These are phyloP conservation scores for Trypanosoma scelopori DNA, from an alignment of 208 protist species.

Conservation along the genomic window DNA sequence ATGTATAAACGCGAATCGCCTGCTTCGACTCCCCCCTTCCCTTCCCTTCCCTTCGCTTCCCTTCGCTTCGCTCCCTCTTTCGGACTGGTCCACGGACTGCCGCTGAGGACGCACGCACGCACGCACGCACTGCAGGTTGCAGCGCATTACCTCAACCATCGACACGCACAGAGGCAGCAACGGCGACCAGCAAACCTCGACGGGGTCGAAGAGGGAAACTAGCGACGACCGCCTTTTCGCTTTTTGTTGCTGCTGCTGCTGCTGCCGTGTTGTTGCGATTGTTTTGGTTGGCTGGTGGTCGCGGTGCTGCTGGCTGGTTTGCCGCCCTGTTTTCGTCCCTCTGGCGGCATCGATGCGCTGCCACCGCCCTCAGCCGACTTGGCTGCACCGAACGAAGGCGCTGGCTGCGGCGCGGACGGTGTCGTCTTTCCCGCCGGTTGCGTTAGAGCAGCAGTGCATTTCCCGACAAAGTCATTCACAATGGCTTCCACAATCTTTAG, in stretches of 20 bases:
- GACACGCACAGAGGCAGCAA: slow-evolving; percentile 9
- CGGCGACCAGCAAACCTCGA: background rate
- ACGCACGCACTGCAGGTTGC: too few relatives aligned
- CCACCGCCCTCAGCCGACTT: background rate
- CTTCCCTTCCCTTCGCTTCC: too few relatives aligned
- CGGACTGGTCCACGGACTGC: too few relatives aligned
- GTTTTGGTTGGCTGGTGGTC: slow-evolving; percentile 15
- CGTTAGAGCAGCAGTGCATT: slow-evolving; percentile 41
- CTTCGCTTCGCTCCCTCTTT: too few relatives aligned
- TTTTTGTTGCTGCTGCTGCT: slow-evolving; percentile 30
- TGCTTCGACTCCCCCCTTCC: too few relatives aligned
- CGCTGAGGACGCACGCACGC: too few relatives aligned
- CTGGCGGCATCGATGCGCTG: too few relatives aligned
- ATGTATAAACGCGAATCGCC: too few relatives aligned
- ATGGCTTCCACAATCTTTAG: slow-evolving; percentile 61
- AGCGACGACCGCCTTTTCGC: slow-evolving; percentile 21
- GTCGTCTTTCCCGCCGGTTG: slow-evolving; percentile 5
- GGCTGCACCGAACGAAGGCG: background rate
- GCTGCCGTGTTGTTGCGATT: slow-evolving; percentile 25
- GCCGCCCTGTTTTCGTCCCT: background rate
- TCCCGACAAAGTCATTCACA: slow-evolving; percentile 57
- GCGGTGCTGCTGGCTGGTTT: slow-evolving; percentile 5
- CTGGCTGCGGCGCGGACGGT: background rate
- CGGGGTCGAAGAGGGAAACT: background rate
- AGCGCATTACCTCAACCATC: too few relatives aligned